Base-by-base conservation (phyloP, 2,329 filamentous ascomycete species). In the Orbilia javanica region DNA sequence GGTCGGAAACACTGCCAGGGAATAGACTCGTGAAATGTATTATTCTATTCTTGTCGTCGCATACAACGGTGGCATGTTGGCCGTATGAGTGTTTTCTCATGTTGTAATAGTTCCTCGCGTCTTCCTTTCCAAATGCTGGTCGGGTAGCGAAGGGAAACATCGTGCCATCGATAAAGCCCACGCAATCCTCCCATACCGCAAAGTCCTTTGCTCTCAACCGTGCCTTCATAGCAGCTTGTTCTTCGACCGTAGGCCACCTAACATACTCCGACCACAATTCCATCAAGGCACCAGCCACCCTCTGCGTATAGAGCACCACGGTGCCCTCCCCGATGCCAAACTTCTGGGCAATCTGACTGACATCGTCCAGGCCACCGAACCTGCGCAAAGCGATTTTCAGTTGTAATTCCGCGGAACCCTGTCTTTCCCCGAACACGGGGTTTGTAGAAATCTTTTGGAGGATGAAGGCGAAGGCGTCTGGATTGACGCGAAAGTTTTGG, bases 121-220 rank as follows among this genome's bases (percentile, higher is more conserved):
- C 55, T 60, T 60, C 55, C 34, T 60, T 60, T 3, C 55, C 55
- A 7, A 60, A 60, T n/a, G 31, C 55, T 1, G 55, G 55, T n/a
- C 55, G 55, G 55, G 55, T 60, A n/a, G 55, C 55, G 31, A 60
- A 60, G 55, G 55, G 55, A 34, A 60, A 60, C 55, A 60, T 60
- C 3, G 55, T 60, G 4, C 55, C 55, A 13, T 60, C 55, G 34
- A 60, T 60, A 7, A 60, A 60, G n/a, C 55, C 55, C 10, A 60
- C 20, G 20, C 55, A 60, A 4, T 60, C 55, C 18, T 60, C 55
- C 55, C 55, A 60, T n/a, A 60, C 55, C 1, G 31, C 55, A 20
- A 60, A 60, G 34, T 60, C 55, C 34, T 60, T 60, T 2, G 34
- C 31, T 15, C 55, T 22, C 1, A 60, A 20, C 7, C 55, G 34